Evolutionary conservation across 208 protist species (phyloP), one percentile per base, ranked within the genome.

Genomic region (Herpetomonas samuelpessoai): DNA sequence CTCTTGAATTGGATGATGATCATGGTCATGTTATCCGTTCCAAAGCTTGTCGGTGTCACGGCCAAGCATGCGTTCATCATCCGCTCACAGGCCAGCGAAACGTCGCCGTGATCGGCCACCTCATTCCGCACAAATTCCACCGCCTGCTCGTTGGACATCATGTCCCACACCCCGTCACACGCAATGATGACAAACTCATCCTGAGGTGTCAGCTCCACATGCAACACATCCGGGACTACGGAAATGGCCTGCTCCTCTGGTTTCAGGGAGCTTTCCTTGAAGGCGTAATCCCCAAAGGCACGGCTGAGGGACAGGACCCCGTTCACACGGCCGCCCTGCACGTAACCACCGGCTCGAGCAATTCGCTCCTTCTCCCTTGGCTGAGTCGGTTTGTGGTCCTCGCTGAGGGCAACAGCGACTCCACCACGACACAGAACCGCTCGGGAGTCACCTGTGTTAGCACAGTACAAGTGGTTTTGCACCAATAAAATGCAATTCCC

Each of bases 331-430:
- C 91, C 89, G 56, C 72, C 81, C 44, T 91, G 77, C 26, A 98
- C 93, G 76, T 82, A 97, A 9, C 88, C 88, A 21, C 92, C 93
- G 24, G 95, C 92, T 14, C 69, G 82, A 39, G 60, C 71, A 38
- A 98, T 98, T 1, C 97, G 85, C 39, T 88, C 73, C 27, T 61
- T 76, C 62, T 98, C 94, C 21, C 60, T 69, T 1, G 62, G 68
- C 46, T 97, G 86, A 1, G 65, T 95, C 0, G 96, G 96, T 68
- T 98, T 98, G 75, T 98, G 97, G 68, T 98, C 97, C 41, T 95
- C 90, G 46, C 87, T 95, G n/a, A 98, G 60, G 14, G 92, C 80
- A 57, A 97, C 79, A 29, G 92, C 91, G 41, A 76, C 70, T 9
- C 95, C 95, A 25, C 74, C 79, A 2, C 88, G 76, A 52, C 87